Evolutionary conservation across 352 stramenopile genomes (phyloP).

Genomic region (Pelagophyceae sp.): DNA sequence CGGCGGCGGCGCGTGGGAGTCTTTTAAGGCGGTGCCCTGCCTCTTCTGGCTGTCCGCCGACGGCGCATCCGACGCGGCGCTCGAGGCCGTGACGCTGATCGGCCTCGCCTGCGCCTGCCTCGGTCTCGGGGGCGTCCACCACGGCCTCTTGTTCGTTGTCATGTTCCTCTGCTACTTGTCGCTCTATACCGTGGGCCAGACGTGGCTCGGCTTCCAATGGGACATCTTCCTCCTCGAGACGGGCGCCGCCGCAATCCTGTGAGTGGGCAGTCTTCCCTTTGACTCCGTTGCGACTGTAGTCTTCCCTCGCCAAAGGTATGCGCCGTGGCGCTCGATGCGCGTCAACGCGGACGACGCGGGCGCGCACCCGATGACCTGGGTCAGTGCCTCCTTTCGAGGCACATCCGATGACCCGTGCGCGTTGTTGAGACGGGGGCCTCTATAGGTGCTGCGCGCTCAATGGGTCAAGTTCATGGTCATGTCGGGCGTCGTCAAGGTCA

Average conservation of each 20-base stretch:
- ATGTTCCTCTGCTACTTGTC: slow-evolving; percentile 63
- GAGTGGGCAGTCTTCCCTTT: background rate
- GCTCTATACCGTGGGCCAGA: slow-evolving; percentile 59
- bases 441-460: slow-evolving; percentile 66
- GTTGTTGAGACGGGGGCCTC: slow-evolving; percentile 36
- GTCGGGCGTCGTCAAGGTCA: slow-evolving; percentile 75
- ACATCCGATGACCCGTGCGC: too few relatives aligned
- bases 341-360: slow-evolving; percentile 21
- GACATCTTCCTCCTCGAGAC: slow-evolving; percentile 77
- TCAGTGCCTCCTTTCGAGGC: too few relatives aligned
- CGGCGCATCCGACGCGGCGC: slow-evolving; percentile 48
- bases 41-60: slow-evolving; percentile 27
- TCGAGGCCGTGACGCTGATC: slow-evolving; percentile 46
- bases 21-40: slow-evolving; percentile 29
- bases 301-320: too few relatives aligned
- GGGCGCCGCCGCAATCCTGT: slow-evolving; percentile 55
- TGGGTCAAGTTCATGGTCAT: slow-evolving; percentile 90
- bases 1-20: slow-evolving; percentile 16
- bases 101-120: slow-evolving; percentile 38
- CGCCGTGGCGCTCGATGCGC: slow-evolving; percentile 25
- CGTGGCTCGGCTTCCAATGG: slow-evolving; percentile 82
- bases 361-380: slow-evolving; percentile 36
- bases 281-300: slow-evolving; percentile 25
- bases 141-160: slow-evolving; percentile 35
- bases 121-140: slow-evolving; percentile 33